Evolutionary conservation across 2,329 filamentous ascomycete species (phyloP), one percentile per base, ranked within the genome.

Genomic region (Fusarium napiforme): DNA sequence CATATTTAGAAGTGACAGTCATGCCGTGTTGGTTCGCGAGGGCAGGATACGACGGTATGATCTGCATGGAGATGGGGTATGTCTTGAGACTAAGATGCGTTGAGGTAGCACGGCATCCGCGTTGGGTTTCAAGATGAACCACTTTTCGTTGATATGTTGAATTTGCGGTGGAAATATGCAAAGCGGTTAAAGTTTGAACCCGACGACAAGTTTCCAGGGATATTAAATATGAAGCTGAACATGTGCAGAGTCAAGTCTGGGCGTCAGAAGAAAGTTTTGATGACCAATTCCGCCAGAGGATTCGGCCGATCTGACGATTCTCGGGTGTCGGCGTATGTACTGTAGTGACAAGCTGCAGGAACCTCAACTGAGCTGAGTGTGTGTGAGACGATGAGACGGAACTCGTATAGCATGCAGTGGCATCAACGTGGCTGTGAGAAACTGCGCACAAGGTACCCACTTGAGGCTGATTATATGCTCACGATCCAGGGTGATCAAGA

Each of bases 401-500:
- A 7, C 36, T 43, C 28, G 52, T 42, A 30, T n/a, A 15, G 7
- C 11, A 14, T 23, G 1, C 32, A 49, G 23, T 23, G 30, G 4
- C 7, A 1, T 11, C 39, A 26, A 9, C 6, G 19, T 49, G 40
- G 15, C 55, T n/a, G 30, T n/a, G n/a, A 56, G 28, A 42, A 56
- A 45, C 52, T 26, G 40, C 16, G 18, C 30, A 28, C 19, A 4
- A 15, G 5, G 23, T 58, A 36, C 12, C 55, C 55, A 49, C 55
- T n/a, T 49, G 55, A 58, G 23, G 23, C 55, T 58, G 55, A 49
- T 49, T 58, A 58, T 49, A 36, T 58, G 55, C 55, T 56, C 52
- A 32, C 21, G 26, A 43, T 23, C 37, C 52, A n/a, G 19, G 39
- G 55, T 49, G 30, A 36, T 49, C 12, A 36, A 58, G 55, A 11